A percentile compares a stretch with the other conserved stretches of the same genome.
Conservation (phyloP, 208 protist genomes). For the Trypanosoma avium region DNA sequence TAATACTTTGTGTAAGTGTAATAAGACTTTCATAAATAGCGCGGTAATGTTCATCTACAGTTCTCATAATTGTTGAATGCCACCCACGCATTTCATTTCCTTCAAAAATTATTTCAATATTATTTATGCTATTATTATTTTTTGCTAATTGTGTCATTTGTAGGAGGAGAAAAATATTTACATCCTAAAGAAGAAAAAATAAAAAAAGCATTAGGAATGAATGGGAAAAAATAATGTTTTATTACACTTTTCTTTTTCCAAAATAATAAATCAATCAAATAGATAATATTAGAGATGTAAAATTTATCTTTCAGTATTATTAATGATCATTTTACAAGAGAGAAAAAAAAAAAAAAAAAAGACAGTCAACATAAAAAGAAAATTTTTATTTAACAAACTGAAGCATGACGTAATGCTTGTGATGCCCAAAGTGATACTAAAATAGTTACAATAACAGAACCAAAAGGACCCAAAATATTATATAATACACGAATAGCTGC, state of each 20-base stretch:
- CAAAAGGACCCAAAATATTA: constrained; percentile 54
- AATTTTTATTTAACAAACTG: constrained; percentile 13
- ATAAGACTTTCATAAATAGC: not conserved
- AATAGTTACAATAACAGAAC: constrained; percentile 32
- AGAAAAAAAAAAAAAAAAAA: constrained; percentile 28
- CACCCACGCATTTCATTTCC: not conserved
- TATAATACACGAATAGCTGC: constrained; percentile 55
- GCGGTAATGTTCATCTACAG: not conserved
- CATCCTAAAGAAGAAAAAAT: constrained; percentile 13
- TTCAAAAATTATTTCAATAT: no score
- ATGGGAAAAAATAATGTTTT: constrained; percentile 12
- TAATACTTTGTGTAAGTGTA: not conserved
- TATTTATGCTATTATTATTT: no score
- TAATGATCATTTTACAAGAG: constrained; percentile 1
- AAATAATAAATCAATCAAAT: no score
- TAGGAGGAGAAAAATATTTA: no score
- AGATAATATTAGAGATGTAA: no score
- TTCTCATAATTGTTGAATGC: not conserved
- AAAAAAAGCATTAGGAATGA: constrained; percentile 21
- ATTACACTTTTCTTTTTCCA: no score
- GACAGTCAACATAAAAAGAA: not conserved
- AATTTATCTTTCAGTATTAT: no score
- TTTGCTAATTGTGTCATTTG: no score
- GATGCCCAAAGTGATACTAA: constrained; percentile 36
- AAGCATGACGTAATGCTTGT: constrained; percentile 9